Conservation (phyloP, 2,329 filamentous ascomycete genomes). For the Phyllachora maydis region DNA sequence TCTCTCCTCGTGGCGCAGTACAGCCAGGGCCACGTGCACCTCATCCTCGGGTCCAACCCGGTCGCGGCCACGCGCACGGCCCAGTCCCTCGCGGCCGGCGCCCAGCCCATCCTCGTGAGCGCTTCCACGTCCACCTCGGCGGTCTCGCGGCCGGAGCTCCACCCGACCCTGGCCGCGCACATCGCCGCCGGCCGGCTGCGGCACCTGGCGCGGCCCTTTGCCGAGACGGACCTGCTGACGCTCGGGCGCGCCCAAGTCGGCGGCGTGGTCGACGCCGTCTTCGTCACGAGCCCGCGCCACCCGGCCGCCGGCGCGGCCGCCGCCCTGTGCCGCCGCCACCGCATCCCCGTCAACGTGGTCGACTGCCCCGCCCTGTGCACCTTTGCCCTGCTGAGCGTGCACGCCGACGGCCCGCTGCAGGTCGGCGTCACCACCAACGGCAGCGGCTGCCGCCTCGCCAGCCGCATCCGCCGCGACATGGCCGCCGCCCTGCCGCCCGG, state of each 20-base stretch:
- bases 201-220: slow-evolving; percentile 46
- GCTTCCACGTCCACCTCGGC: slow-evolving; percentile 29
- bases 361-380: slow-evolving; percentile 75
- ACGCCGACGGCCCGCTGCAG: slow-evolving; percentile 79
- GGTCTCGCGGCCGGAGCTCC: too few species aligned
- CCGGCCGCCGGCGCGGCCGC: slow-evolving; percentile 43
- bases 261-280: slow-evolving; percentile 72
- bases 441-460: slow-evolving; percentile 81
- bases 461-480: slow-evolving; percentile 74
- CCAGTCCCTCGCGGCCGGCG: slow-evolving; percentile 65
- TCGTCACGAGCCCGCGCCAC: slow-evolving; percentile 47
- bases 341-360: slow-evolving; percentile 84
- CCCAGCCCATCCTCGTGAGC: slow-evolving; percentile 59
- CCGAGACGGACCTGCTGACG: slow-evolving; percentile 48
- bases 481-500: slow-evolving; percentile 55
- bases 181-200: slow-evolving; percentile 45
- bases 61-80: slow-evolving; percentile 69
- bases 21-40: slow-evolving; percentile 50
- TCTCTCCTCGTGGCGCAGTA: slow-evolving; percentile 55
- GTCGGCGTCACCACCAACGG: slow-evolving; percentile 93
- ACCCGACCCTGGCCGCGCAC: slow-evolving; percentile 36
- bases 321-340: slow-evolving; percentile 49
- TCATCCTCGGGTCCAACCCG: slow-evolving; percentile 72
- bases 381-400: slow-evolving; percentile 74
- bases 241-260: slow-evolving; percentile 67